Conservation (phyloP, 2,329 filamentous ascomycete genomes). For the Hymenoscyphus scutula region DNA sequence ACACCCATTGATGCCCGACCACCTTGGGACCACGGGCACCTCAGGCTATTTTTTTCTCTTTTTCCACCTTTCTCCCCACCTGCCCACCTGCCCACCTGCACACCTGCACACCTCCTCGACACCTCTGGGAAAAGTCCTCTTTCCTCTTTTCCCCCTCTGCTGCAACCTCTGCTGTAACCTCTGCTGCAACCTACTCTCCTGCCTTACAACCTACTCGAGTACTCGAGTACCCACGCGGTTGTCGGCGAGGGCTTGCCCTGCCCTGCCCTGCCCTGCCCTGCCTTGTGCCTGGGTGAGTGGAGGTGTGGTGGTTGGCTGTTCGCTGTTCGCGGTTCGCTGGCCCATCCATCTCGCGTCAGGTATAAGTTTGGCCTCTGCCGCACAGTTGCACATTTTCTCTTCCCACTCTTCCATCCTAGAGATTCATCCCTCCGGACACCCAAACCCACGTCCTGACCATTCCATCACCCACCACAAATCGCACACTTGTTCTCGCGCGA, state of each 20-base stretch:
- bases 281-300: neutral
- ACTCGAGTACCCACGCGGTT: too few species aligned
- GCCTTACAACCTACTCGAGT: too few species aligned
- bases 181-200: too few species aligned
- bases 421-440: conserved; percentile 14
- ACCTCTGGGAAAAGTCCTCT: too few species aligned
- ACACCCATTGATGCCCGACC: conserved; percentile 34
- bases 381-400: conserved; percentile 21
- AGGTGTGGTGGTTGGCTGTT: neutral
- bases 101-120: too few species aligned
- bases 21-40: conserved; percentile 1
- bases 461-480: conserved; percentile 12
- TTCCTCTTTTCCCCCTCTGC: too few species aligned
- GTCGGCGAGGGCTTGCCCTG: too few species aligned
- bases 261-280: too few species aligned
- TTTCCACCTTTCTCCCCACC: neutral
- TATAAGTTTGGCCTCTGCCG: conserved; percentile 31
- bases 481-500: conserved; percentile 20
- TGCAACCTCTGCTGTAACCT: too few species aligned
- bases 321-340: neutral
- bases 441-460: neutral
- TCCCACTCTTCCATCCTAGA: conserved; percentile 15
- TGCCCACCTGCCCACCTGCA: neutral
- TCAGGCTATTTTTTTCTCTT: conserved; percentile 24
- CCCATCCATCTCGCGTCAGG: conserved; percentile 11